Evolutionary conservation across 139 green algal genomes (phyloP), one percentile per base, ranked within the genome.

Genomic region (Tetraselmis chui): DNA sequence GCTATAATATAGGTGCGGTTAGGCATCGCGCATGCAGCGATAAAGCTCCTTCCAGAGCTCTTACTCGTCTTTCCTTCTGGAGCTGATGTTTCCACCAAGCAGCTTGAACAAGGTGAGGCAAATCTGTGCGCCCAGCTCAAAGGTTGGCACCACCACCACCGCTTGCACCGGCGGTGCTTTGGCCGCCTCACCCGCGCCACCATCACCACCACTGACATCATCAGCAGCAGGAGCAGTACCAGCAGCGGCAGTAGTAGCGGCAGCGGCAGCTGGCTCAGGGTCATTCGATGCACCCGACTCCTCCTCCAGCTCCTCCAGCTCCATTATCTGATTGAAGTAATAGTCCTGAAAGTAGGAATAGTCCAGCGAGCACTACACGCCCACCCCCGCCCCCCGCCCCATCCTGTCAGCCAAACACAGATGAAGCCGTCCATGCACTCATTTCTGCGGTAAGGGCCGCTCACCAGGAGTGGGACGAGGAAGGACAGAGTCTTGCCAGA

Each of bases 71-170:
- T 67, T 67, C 23, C 77, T 74, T 30, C 45, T 67, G 45, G 45
- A 67, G 82, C 87, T 94, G 30, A 95, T 83, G 76, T 87, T 92
- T 67, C 94, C 94, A 1, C 94, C 94, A 77, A 93, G 89, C 29
- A 97, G 88, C 79, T 91, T 89, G 88, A 79, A 24, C 1, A 0
- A 24, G 0, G 78, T 29, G 30, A 76, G 27, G 32, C 78, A 75
- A 25, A 89, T 85, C 89, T 98, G 94, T 76, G 97, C 95, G 2
- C 94, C 95, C 82, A 98, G 90, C 87, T 98, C 95, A 59, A 93
- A 86, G 0, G 91, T 94, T 0, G 95, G 95, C 58, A 97, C 93
- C 58, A 98, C 76, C 23, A 98, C 82, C 32, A 98, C 75, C 2
- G 87, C 83, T 86, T 95, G 91, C 45, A 67, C 45, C 45, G 45